Evolutionary conservation across 2,329 filamentous ascomycete species (phyloP).

Genomic region (Aspergillus arachidicola): DNA sequence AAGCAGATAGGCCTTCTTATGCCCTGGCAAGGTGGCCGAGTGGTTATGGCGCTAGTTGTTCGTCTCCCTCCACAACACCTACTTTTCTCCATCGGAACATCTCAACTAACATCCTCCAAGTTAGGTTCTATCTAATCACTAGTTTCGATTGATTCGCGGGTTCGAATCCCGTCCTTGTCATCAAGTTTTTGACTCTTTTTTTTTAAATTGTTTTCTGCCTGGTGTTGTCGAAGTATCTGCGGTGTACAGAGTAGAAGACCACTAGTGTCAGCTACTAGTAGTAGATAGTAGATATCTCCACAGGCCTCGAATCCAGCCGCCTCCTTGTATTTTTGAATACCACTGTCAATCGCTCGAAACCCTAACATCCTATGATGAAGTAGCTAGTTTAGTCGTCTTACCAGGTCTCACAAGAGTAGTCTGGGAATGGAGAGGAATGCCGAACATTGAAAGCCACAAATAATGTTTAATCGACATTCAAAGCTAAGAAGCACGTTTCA

Average conservation of each 20-base stretch:
- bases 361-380: not conserved
- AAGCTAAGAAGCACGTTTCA: not conserved
- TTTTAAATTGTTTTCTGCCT: not conserved
- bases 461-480: not conserved
- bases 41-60: conserved; percentile 1
- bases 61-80: not conserved
- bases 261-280: not conserved
- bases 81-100: not conserved
- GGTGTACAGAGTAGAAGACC: not conserved
- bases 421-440: not conserved
- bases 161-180: not conserved
- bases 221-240: not conserved
- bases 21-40: conserved; percentile 1
- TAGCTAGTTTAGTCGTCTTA: too few relatives aligned
- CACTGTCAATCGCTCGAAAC: not conserved
- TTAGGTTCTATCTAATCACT: not conserved
- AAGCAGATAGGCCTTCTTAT: not conserved
- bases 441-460: not conserved
- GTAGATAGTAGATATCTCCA: not conserved
- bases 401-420: too few relatives aligned
- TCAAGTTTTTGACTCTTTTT: not conserved
- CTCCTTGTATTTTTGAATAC: not conserved
- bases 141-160: conserved; percentile 1
- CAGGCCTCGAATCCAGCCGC: not conserved
- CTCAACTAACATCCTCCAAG: not conserved